phyloP scores from a whole-genome alignment of 371 early-diverging fungal species.

The Zychaea mexicana region DNA sequence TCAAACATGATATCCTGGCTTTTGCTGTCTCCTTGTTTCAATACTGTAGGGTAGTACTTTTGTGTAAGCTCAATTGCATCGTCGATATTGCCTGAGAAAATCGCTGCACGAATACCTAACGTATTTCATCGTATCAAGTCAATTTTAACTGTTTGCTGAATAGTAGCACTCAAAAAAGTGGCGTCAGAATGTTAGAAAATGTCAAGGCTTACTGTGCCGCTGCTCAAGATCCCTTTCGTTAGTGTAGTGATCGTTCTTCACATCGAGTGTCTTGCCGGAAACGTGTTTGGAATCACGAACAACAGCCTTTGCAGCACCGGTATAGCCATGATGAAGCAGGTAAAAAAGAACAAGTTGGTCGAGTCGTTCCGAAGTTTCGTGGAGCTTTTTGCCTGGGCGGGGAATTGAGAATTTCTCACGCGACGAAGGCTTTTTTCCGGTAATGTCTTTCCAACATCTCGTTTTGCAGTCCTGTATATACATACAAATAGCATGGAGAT shows the following conservation, averaged over 20 bases:
- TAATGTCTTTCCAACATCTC: constrained; percentile 9
- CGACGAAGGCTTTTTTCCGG: background rate
- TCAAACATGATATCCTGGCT: constrained; percentile 60
- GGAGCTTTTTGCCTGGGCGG: background rate
- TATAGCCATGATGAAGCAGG: constrained; percentile 79
- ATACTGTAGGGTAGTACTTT: constrained; percentile 62
- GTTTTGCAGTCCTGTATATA: constrained; percentile 11
- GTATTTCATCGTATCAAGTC: too few relatives aligned
- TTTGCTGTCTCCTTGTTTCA: constrained; percentile 27
- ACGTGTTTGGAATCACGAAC: constrained; percentile 30
- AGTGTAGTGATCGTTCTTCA: background rate
- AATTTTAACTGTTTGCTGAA: too few relatives aligned
- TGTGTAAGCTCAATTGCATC: constrained; percentile 64
- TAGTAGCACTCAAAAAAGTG: too few relatives aligned
- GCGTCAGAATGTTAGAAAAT: background rate
- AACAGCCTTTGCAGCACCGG: constrained; percentile 68
- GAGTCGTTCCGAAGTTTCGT: constrained; percentile 14
- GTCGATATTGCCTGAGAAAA: constrained; percentile 75
- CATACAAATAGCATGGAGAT: too few relatives aligned
- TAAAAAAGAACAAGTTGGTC: constrained; percentile 73
- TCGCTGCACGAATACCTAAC: constrained; percentile 64
- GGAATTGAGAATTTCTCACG: constrained; percentile 1
- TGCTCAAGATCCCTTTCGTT: constrained; percentile 34
- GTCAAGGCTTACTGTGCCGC: constrained; percentile 32
- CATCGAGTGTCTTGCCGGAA: constrained; percentile 22